Evolutionary conservation across 2,329 filamentous ascomycete genomes (phyloP), one percentile per base, ranked within the genome.

Genomic region (Berkeleyomyces basicola): DNA sequence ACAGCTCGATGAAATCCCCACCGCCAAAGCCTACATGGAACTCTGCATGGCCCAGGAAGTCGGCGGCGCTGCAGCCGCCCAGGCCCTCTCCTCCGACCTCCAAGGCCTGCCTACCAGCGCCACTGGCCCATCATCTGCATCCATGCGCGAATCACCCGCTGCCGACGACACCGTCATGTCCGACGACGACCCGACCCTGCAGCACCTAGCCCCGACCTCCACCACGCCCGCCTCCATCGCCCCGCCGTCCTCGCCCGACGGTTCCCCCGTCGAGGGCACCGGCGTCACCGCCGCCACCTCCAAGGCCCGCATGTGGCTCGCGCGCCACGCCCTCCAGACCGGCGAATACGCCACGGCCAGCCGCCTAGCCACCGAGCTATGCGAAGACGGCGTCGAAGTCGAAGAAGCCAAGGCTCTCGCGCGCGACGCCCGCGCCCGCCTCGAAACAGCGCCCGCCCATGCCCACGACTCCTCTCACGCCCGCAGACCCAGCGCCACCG

Each of bases 331-430:
- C 10, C 87, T 95, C 75, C 80, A 82, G 44, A 82, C 81, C 9
- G 84, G 84, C 46, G 90, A 96, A 72, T 88, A 88, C 68, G 77
- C 79, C 40, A 81, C 87, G 23, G 89, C 90, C 3, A 87, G 87
- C 74, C 83, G 89, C 66, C 76, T 97, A 49, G 91, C 90, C 0
- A 90, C 86, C 65, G 93, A 99, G 74, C 77, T 99, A 55, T 96
- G 91, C 71, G 90, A 96, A 73, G 93, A 99, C 73, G 93, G 93
- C 0, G 85, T 95, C 36, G 93, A 97, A 73, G 90, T 97, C 1
- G 93, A 99, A 71, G 93, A 99, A 73, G 93, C 93, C 37, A 97
- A 97, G 75, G 90, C 90, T 3, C 76, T 97, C 68, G 87, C 96
- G 66, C 81, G 90, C 65, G 92, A 97, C 72, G 85, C 95, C 10